Conservation (phyloP, 1,284 basidiomycete genomes). For the Exobasidium cylindrosporum region DNA sequence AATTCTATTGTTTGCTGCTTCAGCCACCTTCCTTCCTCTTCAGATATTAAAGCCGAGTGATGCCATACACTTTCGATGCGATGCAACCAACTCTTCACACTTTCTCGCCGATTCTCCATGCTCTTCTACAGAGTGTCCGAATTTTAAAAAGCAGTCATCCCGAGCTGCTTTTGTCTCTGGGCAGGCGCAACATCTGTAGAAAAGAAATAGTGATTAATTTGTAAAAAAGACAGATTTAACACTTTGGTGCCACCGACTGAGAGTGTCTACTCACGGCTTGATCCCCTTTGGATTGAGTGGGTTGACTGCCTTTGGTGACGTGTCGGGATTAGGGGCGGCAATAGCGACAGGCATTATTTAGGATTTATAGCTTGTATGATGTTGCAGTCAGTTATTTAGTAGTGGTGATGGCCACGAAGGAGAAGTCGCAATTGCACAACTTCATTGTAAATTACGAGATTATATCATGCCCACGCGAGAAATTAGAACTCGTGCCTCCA, state of each 20-base stretch:
- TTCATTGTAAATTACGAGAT: no score
- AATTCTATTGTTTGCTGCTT: no score
- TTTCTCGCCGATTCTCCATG: conserved; percentile 66
- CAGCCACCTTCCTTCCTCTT: no score
- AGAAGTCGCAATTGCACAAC: background rate
- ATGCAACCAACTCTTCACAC: conserved; percentile 75
- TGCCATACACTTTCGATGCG: conserved; percentile 86
- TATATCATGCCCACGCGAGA: no score
- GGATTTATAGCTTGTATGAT: background rate
- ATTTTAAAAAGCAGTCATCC: conserved; percentile 86
- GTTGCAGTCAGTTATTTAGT: background rate
- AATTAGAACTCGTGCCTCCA: no score
- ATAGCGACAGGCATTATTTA: conserved; percentile 2
- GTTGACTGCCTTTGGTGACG: conserved; percentile 40
- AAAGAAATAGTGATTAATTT: background rate
- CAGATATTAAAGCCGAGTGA: conserved; percentile 57
- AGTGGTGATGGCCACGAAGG: background rate
- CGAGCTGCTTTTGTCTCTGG: conserved; percentile 84
- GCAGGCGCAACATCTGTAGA: conserved; percentile 76
- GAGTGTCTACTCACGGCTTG: conserved; percentile 62
- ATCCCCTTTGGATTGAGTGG: conserved; percentile 78
- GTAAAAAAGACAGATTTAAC: background rate
- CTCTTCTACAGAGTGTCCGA: conserved; percentile 62
- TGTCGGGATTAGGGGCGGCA: conserved; percentile 5
- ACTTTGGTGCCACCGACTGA: no score